Evolutionary conservation across 352 stramenopile genomes (phyloP).

Genomic region (Vaucheria bursata): DNA sequence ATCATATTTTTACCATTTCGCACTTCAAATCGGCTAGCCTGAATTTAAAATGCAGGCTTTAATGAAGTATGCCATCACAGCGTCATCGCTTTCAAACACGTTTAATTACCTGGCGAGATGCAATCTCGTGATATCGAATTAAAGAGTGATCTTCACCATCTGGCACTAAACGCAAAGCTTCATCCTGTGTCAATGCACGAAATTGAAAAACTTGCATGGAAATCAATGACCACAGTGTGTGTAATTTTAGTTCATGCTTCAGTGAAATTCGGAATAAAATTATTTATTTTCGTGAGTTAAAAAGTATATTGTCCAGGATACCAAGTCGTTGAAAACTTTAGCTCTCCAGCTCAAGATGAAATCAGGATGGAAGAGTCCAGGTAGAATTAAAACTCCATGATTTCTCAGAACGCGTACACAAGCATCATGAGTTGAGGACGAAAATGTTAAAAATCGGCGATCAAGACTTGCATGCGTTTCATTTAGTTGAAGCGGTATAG

Average conservation of each 20-base stretch:
- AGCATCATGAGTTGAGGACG: not conserved
- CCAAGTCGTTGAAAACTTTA: not conserved
- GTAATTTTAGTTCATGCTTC: not conserved
- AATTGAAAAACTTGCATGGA: not conserved
- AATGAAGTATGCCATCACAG: not conserved
- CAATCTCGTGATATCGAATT: conserved; percentile 5
- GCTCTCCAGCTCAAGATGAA: not conserved
- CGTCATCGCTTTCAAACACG: not conserved
- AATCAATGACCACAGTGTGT: not conserved
- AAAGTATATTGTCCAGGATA: not conserved
- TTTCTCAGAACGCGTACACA: not conserved
- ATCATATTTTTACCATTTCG: conserved; percentile 1
- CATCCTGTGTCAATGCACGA: not conserved
- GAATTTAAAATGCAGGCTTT: not conserved
- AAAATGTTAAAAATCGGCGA: not conserved
- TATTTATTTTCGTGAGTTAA: not conserved
- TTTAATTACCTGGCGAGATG: not conserved
- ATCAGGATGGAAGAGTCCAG: not conserved
- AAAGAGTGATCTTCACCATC: not conserved
- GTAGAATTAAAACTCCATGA: not conserved
- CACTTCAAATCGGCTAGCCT: conserved; percentile 5
- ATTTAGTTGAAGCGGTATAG: not conserved
- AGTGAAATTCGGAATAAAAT: not conserved
- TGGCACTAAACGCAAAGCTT: not conserved
- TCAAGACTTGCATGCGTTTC: not conserved